Evolutionary conservation across 2,329 filamentous ascomycete species (phyloP), one percentile per base, ranked within the genome.

Genomic region (Stemphylium vesicarium): DNA sequence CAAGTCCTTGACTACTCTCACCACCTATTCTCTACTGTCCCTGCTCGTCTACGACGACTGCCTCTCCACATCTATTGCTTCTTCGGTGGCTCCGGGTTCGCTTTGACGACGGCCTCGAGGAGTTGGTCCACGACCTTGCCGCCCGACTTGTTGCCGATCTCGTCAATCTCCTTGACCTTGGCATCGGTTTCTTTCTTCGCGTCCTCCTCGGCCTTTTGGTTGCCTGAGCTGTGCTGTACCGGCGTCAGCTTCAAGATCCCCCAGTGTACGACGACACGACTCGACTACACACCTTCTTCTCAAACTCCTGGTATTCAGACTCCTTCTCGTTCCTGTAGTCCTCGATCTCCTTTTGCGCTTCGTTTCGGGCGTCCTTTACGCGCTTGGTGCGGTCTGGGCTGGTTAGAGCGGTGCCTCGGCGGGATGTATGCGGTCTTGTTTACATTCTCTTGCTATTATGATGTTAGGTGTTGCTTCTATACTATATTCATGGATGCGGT

Each of bases 271-370:
- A 18, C 32, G 16, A 18, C 15, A 32, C 29, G 22, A 22, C 13
- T 22, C 15, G 12, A 13, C 35, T 24, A 63, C 66, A 71, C 72
- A 89, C 87, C 84, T 91, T 84, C 61, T 91, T 84, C 82, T 98
- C 92, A 71, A 96, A 98, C 75, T 90, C 89, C 83, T 95, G 94
- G 82, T 92, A 98, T 78, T 98, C 94, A 32, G 90, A 85, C 73
- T 99, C 95, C 82, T 97, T 99, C 69, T 88, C 80, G 71, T 88
- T 85, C 76, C 88, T 87, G 83, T 99, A 98, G 52, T 92, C 89
- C 65, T 96, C 91, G 72, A 99, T 96, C 78, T 99, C 94, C 80
- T 96, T 96, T 81, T 97, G 96, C 60, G 95, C 95, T 79, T 99
- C 95, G 74, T 91, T 88, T 74, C 94, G 91, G 62, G 95, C 95